These are phyloP conservation scores for Aleurites moluccanus DNA, from an alignment of 441 rosid species.

Conservation along the genomic window DNA sequence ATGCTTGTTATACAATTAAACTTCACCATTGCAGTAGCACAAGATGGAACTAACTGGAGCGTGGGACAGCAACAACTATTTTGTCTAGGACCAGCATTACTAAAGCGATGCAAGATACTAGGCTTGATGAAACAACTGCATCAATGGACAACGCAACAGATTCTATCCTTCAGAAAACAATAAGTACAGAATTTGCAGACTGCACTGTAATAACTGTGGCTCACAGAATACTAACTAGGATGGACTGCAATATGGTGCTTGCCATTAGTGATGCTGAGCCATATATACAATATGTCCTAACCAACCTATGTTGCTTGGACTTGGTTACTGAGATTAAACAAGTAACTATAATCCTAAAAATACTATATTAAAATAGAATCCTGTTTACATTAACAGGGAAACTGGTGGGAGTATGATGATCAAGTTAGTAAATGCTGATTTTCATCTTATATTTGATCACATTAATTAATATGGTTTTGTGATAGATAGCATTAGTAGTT, in stretches of 20 bases:
- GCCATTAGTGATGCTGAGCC: slow-evolving; percentile 81
- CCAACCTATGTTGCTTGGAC: neutral
- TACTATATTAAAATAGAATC: neutral
- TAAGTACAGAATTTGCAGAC: slow-evolving; percentile 69
- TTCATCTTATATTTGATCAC: too few relatives aligned
- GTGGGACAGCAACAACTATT: slow-evolving; percentile 95
- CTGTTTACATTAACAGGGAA: slow-evolving; percentile 42
- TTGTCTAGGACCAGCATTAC: slow-evolving; percentile 84
- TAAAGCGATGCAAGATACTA: slow-evolving; percentile 73
- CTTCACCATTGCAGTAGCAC: slow-evolving; percentile 46
- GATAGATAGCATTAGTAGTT: too few relatives aligned
- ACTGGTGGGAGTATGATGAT: slow-evolving; percentile 76
- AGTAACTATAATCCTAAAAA: too few relatives aligned
- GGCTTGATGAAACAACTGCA: slow-evolving; percentile 95
- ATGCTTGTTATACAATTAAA: neutral
- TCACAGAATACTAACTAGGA: slow-evolving; percentile 90
- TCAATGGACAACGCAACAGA: slow-evolving; percentile 96
- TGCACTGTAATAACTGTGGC: slow-evolving; percentile 89
- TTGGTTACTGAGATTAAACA: too few relatives aligned
- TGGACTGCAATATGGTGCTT: slow-evolving; percentile 93
- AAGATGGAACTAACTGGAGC: slow-evolving; percentile 96
- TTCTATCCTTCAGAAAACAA: slow-evolving; percentile 75
- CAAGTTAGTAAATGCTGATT: too few relatives aligned
- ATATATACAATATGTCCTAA: too few relatives aligned
- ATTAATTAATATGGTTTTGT: too few relatives aligned